Percentiles rank a stretch among this genome's conserved stretches.
phyloP scores from a whole-genome alignment of 2,329 filamentous ascomycete genomes.

The Chaetomiaceae sp. region DNA sequence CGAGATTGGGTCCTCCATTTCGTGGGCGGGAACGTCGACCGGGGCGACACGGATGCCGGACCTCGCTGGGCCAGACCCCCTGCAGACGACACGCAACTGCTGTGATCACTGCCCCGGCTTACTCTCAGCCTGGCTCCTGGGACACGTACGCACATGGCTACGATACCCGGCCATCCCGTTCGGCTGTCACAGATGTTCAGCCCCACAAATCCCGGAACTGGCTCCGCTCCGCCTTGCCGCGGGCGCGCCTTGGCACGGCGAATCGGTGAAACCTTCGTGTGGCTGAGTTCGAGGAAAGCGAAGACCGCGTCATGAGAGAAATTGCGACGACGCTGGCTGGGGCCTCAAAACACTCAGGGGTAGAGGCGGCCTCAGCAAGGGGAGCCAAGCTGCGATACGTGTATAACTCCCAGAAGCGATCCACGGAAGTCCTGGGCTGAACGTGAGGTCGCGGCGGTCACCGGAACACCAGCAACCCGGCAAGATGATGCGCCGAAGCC shows the following conservation, averaged over 20 bases:
- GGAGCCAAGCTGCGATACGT: neutral
- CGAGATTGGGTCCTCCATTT: slow-evolving; percentile 71
- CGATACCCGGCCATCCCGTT: neutral
- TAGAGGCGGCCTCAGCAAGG: neutral
- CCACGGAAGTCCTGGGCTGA: no score
- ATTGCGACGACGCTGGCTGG: slow-evolving; percentile 2
- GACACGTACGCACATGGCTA: no score
- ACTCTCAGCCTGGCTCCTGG: no score
- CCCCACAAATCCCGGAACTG: slow-evolving; percentile 5
- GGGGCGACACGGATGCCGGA: neutral
- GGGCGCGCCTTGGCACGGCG: neutral
- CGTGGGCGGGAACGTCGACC: slow-evolving; percentile 35
- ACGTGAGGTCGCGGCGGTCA: neutral
- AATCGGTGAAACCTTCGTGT: slow-evolving; percentile 1
- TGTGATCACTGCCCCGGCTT: neutral
- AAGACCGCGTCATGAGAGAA: slow-evolving; percentile 13
- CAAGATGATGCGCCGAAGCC: slow-evolving; percentile 23
- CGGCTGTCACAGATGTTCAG: neutral
- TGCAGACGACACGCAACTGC: slow-evolving; percentile 24
- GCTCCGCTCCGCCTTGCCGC: neutral
- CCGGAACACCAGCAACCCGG: neutral
- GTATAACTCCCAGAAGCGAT: no score
- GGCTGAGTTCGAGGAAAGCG: slow-evolving; percentile 8
- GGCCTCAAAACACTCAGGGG: neutral
- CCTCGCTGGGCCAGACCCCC: slow-evolving; percentile 26